A percentile compares a stretch with the other conserved stretches of the same genome.
phyloP scores from a whole-genome alignment of 306 rosid genomes.

The Acacia melanoxylon region DNA sequence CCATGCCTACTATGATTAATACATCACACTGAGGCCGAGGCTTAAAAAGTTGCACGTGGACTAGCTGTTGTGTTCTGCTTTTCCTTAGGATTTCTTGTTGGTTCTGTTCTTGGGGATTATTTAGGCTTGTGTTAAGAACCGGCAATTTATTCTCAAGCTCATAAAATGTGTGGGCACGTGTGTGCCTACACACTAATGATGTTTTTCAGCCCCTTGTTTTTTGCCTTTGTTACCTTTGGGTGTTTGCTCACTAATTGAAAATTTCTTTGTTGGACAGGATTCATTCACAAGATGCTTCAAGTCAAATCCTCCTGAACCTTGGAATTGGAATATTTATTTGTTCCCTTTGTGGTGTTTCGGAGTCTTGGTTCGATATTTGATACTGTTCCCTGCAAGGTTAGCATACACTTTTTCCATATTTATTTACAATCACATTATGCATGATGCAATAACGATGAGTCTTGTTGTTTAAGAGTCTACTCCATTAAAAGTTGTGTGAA shows the following conservation, averaged over 20 bases:
- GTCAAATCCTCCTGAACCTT: slow-evolving; percentile 94
- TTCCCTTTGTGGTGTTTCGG: slow-evolving; percentile 99
- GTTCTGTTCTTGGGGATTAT: background rate
- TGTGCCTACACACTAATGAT: background rate
- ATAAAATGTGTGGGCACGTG: background rate
- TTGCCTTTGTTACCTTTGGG: background rate
- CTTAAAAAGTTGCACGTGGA: background rate
- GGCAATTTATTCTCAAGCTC: background rate
- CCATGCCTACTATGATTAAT: background rate
- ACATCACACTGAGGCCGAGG: background rate
- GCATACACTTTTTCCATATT: slow-evolving; percentile 22
- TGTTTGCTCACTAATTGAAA: slow-evolving; percentile 27
- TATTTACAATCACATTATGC: background rate
- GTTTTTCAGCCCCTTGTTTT: background rate
- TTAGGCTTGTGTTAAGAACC: background rate
- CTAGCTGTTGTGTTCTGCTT: background rate
- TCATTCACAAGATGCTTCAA: slow-evolving; percentile 96
- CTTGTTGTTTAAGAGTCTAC: slow-evolving; percentile 4
- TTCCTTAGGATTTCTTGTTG: background rate
- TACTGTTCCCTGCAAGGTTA: slow-evolving; percentile 82
- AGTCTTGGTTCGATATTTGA: slow-evolving; percentile 75
- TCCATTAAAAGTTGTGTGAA: background rate
- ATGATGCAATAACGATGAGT: background rate
- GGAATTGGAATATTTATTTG: slow-evolving; percentile 96
- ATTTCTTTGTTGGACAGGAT: slow-evolving; percentile 52